Evolutionary conservation across 2,329 filamentous ascomycete genomes (phyloP), one percentile per base, ranked within the genome.

Genomic region (Scedosporium boydii): DNA sequence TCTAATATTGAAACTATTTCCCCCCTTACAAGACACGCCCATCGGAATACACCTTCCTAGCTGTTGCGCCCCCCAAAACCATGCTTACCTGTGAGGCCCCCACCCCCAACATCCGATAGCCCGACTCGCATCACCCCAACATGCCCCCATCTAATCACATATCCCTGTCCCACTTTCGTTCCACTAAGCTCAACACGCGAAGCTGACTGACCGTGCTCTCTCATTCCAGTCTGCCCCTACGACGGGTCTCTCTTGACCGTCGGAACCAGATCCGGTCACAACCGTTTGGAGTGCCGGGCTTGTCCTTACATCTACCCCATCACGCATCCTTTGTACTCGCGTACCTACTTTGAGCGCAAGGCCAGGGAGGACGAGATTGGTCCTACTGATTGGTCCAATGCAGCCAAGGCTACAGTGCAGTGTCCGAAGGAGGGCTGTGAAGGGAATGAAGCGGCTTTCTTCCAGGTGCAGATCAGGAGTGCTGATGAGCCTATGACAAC

Each of bases 401-500:
- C 93, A 64, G 89, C 96, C 72, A 93, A 92, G 81, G 86, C 87
- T 34, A 80, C 83, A 63, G 89, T 89, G 58, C 90, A 95, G 82
- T 99, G 95, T 75, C 86, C 90, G 27, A 87, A 87, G 65, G 87
- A 92, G 48, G 82, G 82, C 63, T 99, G 95, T 79, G 82, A 90
- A 70, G 91, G 91, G 66, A 82, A 86, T 64, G 86, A 91, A 78
- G 95, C 95, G 3, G 96, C 93, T 66, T 98, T 93, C 79, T 96
- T 93, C 80, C 91, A 96, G 80, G 87, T 98, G 69, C 95, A 99
- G 82, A 98, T 98, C 77, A 87, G 95, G 69, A 96, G 91, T 80
- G 95, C 95, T 60, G 95, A 99, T 77, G 95, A 99, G 81, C 95
- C 95, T 64, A 97, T 96, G 90, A 99, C 95, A 67, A 93, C 87